Percentiles rank a stretch among this genome's conserved stretches.
Conservation (phyloP, 2,329 filamentous ascomycete species). For the Aspergillus amoenus region DNA sequence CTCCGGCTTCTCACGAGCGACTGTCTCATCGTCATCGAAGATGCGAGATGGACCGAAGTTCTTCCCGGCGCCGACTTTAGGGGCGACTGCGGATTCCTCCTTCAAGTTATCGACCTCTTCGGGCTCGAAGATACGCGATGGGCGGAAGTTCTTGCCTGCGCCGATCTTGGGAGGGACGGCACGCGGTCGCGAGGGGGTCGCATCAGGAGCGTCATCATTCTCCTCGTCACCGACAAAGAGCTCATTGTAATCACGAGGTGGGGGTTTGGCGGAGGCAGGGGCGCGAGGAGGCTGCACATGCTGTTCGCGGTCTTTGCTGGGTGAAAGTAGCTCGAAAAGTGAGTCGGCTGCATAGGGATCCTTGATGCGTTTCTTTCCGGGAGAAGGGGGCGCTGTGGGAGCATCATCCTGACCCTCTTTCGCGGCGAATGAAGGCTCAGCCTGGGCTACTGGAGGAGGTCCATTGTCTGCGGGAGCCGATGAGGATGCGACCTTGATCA, state of each 20-base stretch:
- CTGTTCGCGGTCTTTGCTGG: conserved; percentile 48
- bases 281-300: conserved; percentile 63
- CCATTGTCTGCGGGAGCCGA: conserved; percentile 18
- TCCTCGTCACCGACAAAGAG: conserved; percentile 59
- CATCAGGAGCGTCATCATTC: conserved; percentile 22
- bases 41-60: conserved; percentile 64
- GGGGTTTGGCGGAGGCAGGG: conserved; percentile 66
- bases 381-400: conserved; percentile 25
- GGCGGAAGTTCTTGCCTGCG: conserved; percentile 61
- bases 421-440: conserved; percentile 2
- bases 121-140: conserved; percentile 38
- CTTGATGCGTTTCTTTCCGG: conserved; percentile 42
- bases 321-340: conserved; percentile 69
- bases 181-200: conserved; percentile 24
- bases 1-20: conserved; percentile 39
- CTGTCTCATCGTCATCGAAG: conserved; percentile 60
- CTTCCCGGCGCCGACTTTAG: conserved; percentile 59
- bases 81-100: conserved; percentile 56
- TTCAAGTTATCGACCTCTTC: conserved; percentile 26
- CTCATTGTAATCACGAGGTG: conserved; percentile 66
- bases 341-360: conserved; percentile 50
- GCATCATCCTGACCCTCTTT: conserved; percentile 5
- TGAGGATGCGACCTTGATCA: conserved; percentile 61
- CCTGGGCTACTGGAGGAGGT: conserved; percentile 8
- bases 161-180: conserved; percentile 53